Conservation (phyloP, 441 rosid species). For the Pelargonium australe region DNA sequence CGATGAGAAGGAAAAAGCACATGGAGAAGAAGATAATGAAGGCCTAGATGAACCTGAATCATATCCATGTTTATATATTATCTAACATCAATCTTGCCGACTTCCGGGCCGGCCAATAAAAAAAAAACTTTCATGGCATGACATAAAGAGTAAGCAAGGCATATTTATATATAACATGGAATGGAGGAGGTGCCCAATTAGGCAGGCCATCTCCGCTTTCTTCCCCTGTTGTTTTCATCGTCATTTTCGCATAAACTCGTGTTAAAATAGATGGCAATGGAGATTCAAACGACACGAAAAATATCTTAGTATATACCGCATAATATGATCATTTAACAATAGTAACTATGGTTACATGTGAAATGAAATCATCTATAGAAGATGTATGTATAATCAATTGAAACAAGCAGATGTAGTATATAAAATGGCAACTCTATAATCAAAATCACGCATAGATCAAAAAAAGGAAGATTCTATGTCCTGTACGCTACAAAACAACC, state of each 20-base stretch:
- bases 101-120: background rate
- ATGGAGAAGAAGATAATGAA: background rate
- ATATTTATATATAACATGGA: background rate
- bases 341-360: background rate
- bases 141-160: background rate
- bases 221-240: too few relatives aligned
- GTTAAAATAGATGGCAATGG: too few relatives aligned
- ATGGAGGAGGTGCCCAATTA: background rate
- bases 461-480: background rate
- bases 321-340: background rate
- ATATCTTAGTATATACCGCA: background rate
- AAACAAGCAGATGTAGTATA: background rate
- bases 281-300: background rate
- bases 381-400: background rate
- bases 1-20: background rate
- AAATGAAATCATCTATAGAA: background rate
- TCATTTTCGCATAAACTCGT: too few relatives aligned
- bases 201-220: background rate
- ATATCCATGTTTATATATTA: background rate
- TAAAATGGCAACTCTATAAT: background rate
- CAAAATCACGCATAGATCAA: constrained; percentile 12
- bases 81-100: background rate
- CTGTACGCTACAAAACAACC: constrained; percentile 12
- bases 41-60: background rate
- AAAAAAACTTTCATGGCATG: background rate